These are phyloP conservation scores for Spathaspora passalidarum DNA, from an alignment of 805 yeast species.

Conservation along the genomic window DNA sequence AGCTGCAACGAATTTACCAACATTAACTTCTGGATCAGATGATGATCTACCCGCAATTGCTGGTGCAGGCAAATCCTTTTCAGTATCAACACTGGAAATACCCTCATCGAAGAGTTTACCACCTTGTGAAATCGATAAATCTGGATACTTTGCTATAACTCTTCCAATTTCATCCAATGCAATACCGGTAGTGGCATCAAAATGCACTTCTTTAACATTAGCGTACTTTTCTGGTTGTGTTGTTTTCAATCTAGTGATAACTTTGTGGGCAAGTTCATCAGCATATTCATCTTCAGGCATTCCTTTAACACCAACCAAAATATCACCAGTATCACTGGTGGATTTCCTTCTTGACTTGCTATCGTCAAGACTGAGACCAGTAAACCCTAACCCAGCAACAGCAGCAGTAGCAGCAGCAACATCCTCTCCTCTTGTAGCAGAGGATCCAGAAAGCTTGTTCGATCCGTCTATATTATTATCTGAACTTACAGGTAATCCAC, in stretches of 20 bases:
- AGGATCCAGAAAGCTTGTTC: neutral
- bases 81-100: neutral
- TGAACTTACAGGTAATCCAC: neutral
- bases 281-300: conserved; percentile 23
- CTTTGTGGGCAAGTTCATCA: conserved; percentile 22
- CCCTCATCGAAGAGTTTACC: neutral
- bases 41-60: neutral
- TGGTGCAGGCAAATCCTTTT: neutral
- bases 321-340: conserved; percentile 10
- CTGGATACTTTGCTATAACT: conserved; percentile 10
- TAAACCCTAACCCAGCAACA: neutral
- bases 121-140: conserved; percentile 4
- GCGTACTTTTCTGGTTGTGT: conserved; percentile 19
- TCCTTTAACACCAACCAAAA: conserved; percentile 31
- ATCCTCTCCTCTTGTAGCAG: neutral
- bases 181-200: conserved; percentile 28
- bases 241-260: conserved; percentile 21
- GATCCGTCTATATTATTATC: neutral
- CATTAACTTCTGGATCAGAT: neutral
- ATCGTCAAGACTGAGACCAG: neutral
- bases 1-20: neutral
- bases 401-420: conserved; percentile 5
- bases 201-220: conserved; percentile 21
- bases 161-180: conserved; percentile 26
- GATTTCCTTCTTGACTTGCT: conserved; percentile 1